Base-by-base conservation (phyloP, 306 rosid genomes). In the Prunus armeniaca region DNA sequence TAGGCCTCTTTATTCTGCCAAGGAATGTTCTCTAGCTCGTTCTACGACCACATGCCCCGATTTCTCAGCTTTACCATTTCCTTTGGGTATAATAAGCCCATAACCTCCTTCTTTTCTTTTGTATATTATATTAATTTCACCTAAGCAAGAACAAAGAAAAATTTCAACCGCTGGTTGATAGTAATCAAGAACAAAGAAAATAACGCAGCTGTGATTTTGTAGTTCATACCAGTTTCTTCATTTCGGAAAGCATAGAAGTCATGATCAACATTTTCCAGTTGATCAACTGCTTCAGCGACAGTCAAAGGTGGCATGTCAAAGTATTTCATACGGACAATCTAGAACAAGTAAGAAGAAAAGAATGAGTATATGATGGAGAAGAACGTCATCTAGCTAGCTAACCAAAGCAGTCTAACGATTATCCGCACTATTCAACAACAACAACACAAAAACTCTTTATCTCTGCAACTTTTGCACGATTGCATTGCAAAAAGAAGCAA, bases 271-370 rank as follows among this genome's bases (percentile, higher is more conserved):
- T 90, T 91, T 79, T 86, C 94, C 55, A 94, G 89, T 77, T 94
- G 98, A 72, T 94, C 91, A 65, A 90, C 84, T 73, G 98, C 97
- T 85, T 94, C 97, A 34, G 87, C 67, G 63, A 94, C 92, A 3
- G 98, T 92, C 87, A 94, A 85, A 13, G 98, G 98, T 3, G 97
- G 98, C 93, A 94, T 94, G 82, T 94, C 97, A 38, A 94, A 90
- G 90, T 90, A 89, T 66, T 94, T 92, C 58, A 91, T 94, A 56
- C 97, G 96, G 54, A 92, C 91, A 80, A 94, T 89, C 98, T 93
- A 83, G 24, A 75, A 78, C 61, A 57, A 46, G 9, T 22, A 11
- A 76, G 5, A 0, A 81, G 57, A 49, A 47, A 47, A 76, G 49
- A 72, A 65, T 67, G 62, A 71, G 83, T 69, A 22, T n/a, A 24